Evolutionary conservation across 768 basidiomycete species (phyloP).

Genomic region (Saitozyma podzolica): DNA sequence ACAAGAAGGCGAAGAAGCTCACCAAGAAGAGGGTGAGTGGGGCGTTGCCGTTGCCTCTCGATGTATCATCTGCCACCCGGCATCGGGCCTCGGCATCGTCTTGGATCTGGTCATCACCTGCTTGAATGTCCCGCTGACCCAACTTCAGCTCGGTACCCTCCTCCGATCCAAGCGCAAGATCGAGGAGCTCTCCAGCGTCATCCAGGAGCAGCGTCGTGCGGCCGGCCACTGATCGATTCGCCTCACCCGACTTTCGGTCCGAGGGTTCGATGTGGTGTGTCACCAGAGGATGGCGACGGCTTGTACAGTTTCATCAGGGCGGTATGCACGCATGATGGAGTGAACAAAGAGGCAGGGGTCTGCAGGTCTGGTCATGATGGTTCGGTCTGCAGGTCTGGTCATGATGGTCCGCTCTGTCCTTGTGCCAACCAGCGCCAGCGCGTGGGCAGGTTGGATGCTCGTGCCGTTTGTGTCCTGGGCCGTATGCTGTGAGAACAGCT

Average conservation of each 20-base stretch:
- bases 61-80: background rate
- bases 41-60: too few relatives aligned
- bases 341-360: too few relatives aligned
- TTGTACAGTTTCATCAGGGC: background rate
- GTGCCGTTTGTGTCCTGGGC: too few relatives aligned
- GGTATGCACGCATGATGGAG: too few relatives aligned
- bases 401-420: too few relatives aligned
- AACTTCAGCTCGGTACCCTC: slow-evolving; percentile 83
- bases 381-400: too few relatives aligned
- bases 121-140: background rate
- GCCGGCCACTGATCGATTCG: slow-evolving; percentile 49
- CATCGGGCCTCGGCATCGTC: background rate
- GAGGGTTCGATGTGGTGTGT: slow-evolving; percentile 5
- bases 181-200: slow-evolving; percentile 87
- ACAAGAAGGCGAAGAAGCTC: slow-evolving; percentile 99
- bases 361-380: too few relatives aligned
- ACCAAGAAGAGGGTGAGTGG: slow-evolving; percentile 94
- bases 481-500: too few relatives aligned
- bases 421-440: too few relatives aligned
- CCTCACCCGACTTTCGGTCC: background rate
- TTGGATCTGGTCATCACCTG: background rate
- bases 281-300: slow-evolving; percentile 8
- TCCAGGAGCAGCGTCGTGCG: slow-evolving; percentile 59
- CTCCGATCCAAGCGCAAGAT: slow-evolving; percentile 98
- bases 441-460: too few relatives aligned